These are phyloP conservation scores for Aspergillus costaricaensis DNA, from an alignment of 2,329 filamentous ascomycete genomes.

Conservation along the genomic window DNA sequence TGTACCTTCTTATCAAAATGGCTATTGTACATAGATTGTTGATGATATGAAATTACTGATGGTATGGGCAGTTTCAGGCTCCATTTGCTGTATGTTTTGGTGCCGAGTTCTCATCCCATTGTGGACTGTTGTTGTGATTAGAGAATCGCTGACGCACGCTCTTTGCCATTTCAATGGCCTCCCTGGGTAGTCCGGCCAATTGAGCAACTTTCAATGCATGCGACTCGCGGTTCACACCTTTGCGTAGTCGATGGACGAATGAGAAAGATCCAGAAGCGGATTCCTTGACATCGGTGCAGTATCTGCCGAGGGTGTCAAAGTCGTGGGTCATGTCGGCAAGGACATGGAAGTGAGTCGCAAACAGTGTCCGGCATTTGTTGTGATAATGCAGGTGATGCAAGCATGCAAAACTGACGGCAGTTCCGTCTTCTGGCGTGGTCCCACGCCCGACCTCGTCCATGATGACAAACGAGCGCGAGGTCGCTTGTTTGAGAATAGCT, in stretches of 20 bases:
- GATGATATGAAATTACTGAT: neutral
- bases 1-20: neutral
- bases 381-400: constrained; percentile 78
- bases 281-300: constrained; percentile 88
- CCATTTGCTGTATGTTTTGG: neutral
- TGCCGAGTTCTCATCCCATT: neutral
- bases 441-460: constrained; percentile 98
- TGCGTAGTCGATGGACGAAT: constrained; percentile 79
- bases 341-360: constrained; percentile 92
- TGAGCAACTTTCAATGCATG: constrained; percentile 95
- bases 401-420: constrained; percentile 85
- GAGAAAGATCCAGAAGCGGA: constrained; percentile 69
- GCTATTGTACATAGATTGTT: neutral
- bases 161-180: constrained; percentile 68
- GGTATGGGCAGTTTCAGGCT: neutral
- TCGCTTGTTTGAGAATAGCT: constrained; percentile 82
- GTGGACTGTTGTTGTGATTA: constrained; percentile 20
- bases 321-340: constrained; percentile 73
- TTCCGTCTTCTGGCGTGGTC: constrained; percentile 89
- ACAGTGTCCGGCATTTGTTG: constrained; percentile 78
- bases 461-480: constrained; percentile 82
- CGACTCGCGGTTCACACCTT: constrained; percentile 80
- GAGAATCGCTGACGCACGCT: constrained; percentile 51
- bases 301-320: constrained; percentile 65
- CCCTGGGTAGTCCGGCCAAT: constrained; percentile 77